phyloP scores from a whole-genome alignment of 2,329 filamentous ascomycete genomes.

The Gremmenia infestans region DNA sequence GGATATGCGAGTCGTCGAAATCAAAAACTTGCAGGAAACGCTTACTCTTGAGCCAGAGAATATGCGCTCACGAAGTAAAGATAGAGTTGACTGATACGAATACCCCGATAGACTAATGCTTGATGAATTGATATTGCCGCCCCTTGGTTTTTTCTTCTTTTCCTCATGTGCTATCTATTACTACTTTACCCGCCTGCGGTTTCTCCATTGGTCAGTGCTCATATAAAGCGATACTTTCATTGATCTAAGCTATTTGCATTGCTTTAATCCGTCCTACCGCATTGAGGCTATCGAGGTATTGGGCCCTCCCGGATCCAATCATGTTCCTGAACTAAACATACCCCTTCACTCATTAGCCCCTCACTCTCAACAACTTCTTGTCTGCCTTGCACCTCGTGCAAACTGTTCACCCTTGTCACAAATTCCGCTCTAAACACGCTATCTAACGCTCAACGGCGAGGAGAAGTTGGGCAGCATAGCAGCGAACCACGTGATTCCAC shows the following conservation, averaged over 20 bases:
- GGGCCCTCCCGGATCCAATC: neutral
- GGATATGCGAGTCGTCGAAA: slow-evolving; percentile 73
- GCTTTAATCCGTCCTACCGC: neutral
- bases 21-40: slow-evolving; percentile 10
- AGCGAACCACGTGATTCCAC: neutral
- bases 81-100: slow-evolving; percentile 23
- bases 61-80: slow-evolving; percentile 21
- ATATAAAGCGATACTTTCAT: neutral
- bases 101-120: neutral
- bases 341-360: neutral
- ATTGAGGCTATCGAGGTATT: neutral
- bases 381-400: neutral
- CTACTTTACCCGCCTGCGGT: neutral
- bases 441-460: neutral
- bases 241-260: neutral
- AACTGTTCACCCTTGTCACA: neutral
- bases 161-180: neutral
- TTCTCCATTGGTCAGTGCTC: neutral
- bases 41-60: slow-evolving; percentile 12
- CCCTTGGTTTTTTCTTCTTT: neutral
- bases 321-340: neutral
- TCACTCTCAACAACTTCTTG: neutral
- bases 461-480: neutral
- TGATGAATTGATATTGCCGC: neutral
- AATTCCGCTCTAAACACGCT: neutral